A percentile compares a stretch with the other conserved stretches of the same genome.
These are phyloP conservation scores for Leccinum broughii DNA, from an alignment of 768 basidiomycete species.

Conservation along the genomic window DNA sequence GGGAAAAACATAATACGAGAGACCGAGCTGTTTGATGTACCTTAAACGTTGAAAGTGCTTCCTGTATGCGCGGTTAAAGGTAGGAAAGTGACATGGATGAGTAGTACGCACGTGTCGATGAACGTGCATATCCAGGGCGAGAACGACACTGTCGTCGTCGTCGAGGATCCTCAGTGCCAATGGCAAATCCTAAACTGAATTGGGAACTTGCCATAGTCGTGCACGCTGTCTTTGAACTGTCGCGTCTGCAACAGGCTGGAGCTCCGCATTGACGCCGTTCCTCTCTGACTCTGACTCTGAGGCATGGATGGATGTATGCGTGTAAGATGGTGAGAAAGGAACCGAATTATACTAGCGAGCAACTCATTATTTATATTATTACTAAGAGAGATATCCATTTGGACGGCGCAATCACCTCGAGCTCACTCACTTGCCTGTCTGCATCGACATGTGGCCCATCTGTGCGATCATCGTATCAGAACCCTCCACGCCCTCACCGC, in stretches of 20 bases:
- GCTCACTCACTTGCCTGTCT: slow-evolving; percentile 15
- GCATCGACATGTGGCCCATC: slow-evolving; percentile 22
- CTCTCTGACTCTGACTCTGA: slow-evolving; percentile 7
- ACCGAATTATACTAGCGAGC: no score
- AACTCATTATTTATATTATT: no score
- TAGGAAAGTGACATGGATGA: neutral
- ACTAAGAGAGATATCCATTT: no score
- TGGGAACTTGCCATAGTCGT: slow-evolving; percentile 39
- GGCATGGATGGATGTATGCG: no score
- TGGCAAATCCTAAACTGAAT: neutral
- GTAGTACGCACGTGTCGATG: slow-evolving; percentile 62
- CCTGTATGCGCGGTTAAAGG: slow-evolving; percentile 22
- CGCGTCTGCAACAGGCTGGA: slow-evolving; percentile 13
- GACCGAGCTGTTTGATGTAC: slow-evolving; percentile 77
- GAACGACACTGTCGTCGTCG: slow-evolving; percentile 24
- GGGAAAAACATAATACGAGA: slow-evolving; percentile 73
- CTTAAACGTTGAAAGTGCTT: slow-evolving; percentile 78
- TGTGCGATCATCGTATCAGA: slow-evolving; percentile 19
- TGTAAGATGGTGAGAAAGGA: no score
- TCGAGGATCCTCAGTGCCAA: no score
- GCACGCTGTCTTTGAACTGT: slow-evolving; percentile 42
- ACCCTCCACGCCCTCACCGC: neutral
- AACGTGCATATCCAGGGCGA: slow-evolving; percentile 44
- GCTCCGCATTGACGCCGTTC: neutral
- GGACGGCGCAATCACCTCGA: no score